Evolutionary conservation across 805 yeast species (phyloP), one percentile per base, ranked within the genome.

Genomic region (Candida methanosorbosa): DNA sequence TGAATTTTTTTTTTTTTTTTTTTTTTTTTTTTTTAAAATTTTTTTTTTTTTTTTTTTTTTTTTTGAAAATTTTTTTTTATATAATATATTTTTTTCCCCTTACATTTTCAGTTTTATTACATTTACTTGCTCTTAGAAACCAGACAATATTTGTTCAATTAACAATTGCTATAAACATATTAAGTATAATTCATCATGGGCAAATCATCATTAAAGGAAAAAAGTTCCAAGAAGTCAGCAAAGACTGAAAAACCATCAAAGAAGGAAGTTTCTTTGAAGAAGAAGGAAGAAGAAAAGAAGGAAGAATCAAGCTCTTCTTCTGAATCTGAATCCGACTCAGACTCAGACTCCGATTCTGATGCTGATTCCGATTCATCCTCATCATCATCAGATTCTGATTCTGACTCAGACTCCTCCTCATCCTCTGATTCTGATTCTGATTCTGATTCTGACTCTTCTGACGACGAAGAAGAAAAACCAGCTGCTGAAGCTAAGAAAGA

Each of bases 81-180:
- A 18, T 27, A 22, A 33, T 14, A 25, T 20, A 29, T 9, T 31
- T 9, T 19, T 26, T 29, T 16, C 15, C 24, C 14, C 35, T 49
- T 45, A 66, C 45, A 75, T 81, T 17, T 8, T 24, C 9, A 12
- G n/a, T n/a, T 9, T 24, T 11, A n/a, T 24, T 24, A 9, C 12
- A 8, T 5, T 24, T n/a, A 24, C n/a, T 24, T 9, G 14, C 5
- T 11, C 7, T 26, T 9, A n/a, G 5, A 6, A n/a, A n/a, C n/a
- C n/a, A n/a, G n/a, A n/a, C n/a, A n/a, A n/a, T n/a, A n/a, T n/a
- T n/a, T n/a, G n/a, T n/a, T n/a, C n/a, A n/a, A n/a, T n/a, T n/a
- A n/a, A n/a, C n/a, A n/a, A n/a, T n/a, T n/a, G n/a, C n/a, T n/a
- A 15, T 14, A 15, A 7, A 15, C 18, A 15, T 26, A 26, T 26